Evolutionary conservation across 139 green algal species (phyloP).

Genomic region (Chlamydomonas urium): DNA sequence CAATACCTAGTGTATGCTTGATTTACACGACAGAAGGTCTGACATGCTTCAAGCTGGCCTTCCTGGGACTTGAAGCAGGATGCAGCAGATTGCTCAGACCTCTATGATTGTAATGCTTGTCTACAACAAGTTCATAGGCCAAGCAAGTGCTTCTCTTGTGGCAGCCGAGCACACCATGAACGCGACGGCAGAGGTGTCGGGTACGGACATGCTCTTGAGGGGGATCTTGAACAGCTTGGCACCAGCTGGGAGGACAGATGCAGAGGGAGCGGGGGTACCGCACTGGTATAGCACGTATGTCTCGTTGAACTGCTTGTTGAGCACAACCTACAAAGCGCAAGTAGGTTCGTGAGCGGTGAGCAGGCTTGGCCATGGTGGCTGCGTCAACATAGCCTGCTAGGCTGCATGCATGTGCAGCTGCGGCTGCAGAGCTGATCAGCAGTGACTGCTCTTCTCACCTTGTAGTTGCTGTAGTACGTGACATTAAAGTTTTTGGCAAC

Average conservation of each 20-base stretch:
- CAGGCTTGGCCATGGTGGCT: no score
- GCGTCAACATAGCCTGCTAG: no score
- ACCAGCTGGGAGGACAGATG: conserved; percentile 23
- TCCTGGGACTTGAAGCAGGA: no score
- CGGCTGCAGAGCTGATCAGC: background rate
- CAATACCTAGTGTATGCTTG: no score
- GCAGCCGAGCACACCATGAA: conserved; percentile 53
- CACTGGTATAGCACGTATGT: conserved; percentile 81
- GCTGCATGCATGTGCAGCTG: no score
- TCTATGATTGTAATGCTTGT: no score
- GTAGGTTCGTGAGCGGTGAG: no score
- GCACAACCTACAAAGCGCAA: conserved; percentile 51
- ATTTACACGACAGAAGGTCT: no score
- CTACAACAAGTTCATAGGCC: no score
- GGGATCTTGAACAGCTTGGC: conserved; percentile 56
- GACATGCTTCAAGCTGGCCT: no score
- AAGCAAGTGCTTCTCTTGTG: background rate
- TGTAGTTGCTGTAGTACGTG: conserved; percentile 58
- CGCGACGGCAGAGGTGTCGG: conserved; percentile 54
- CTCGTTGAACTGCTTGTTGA: conserved; percentile 46
- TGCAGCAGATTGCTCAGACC: no score
- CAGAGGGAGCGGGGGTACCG: conserved; percentile 36
- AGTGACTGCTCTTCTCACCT: conserved; percentile 24
- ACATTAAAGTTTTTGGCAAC: conserved; percentile 59
- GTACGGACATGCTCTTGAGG: conserved; percentile 45